phyloP scores from a whole-genome alignment of 768 basidiomycete species.

The Boletus sp. region DNA sequence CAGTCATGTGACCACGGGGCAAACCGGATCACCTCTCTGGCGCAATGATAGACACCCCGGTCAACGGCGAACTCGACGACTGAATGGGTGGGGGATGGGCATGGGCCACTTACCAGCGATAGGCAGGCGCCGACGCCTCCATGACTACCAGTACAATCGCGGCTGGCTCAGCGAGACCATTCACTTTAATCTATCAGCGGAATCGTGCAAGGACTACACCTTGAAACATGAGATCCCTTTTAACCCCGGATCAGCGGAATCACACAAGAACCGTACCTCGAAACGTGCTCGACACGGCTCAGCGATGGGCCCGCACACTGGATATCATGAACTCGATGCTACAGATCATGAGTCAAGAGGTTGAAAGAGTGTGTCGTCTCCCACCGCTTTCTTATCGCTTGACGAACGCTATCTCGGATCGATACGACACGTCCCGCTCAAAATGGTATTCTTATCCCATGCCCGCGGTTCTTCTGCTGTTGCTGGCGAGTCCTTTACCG shows the following conservation, averaged over 20 bases:
- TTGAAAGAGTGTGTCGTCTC: not conserved
- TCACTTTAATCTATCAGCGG: slow-evolving; percentile 1
- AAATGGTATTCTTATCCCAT: slow-evolving; percentile 3
- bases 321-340: not conserved
- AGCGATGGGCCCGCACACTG: slow-evolving; percentile 10
- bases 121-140: too few relatives aligned
- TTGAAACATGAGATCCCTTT: not conserved
- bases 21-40: slow-evolving; percentile 16
- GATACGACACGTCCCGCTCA: slow-evolving; percentile 14
- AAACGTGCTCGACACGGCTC: slow-evolving; percentile 5
- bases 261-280: slow-evolving; percentile 13
- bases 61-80: slow-evolving; percentile 13
- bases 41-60: not conserved
- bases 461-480: not conserved
- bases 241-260: slow-evolving; percentile 1
- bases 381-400: slow-evolving; percentile 21
- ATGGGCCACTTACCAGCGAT: not conserved
- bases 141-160: not conserved
- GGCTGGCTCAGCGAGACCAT: not conserved
- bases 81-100: not conserved
- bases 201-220: slow-evolving; percentile 10
- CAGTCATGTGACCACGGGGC: slow-evolving; percentile 25
- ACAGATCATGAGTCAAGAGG: slow-evolving; percentile 20
- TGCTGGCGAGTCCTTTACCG: too few relatives aligned
- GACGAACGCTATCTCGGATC: slow-evolving; percentile 20